A percentile compares a stretch with the other conserved stretches of the same genome.
These are phyloP conservation scores for Symbiodinium natans DNA, from an alignment of 73 alveolate genomes.

Conservation along the genomic window DNA sequence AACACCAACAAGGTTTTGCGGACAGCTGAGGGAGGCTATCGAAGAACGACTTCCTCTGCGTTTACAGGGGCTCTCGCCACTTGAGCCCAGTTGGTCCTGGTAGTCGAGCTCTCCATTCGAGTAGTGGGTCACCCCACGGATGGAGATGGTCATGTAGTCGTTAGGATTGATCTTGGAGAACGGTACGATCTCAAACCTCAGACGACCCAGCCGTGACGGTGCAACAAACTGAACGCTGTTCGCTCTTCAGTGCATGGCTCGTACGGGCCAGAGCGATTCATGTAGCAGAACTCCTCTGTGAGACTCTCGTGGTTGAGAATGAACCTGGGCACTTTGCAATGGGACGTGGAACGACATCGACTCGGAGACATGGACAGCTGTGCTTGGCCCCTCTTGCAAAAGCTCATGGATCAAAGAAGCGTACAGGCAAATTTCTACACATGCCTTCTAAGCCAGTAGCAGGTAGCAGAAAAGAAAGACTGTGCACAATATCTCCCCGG, in stretches of 20 bases:
- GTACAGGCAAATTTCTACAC: background rate
- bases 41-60: too few relatives aligned
- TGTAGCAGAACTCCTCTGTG: constrained; percentile 94
- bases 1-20: too few relatives aligned
- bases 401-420: background rate
- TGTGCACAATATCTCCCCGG: too few relatives aligned
- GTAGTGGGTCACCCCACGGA: constrained; percentile 94
- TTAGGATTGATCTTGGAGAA: constrained; percentile 84
- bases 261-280: constrained; percentile 93
- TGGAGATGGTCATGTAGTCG: constrained; percentile 94
- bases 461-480: too few relatives aligned
- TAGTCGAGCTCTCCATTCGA: constrained; percentile 92
- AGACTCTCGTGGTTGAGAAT: constrained; percentile 92
- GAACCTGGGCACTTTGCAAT: constrained; percentile 31
- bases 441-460: too few relatives aligned
- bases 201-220: background rate
- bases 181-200: constrained; percentile 84
- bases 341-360: too few relatives aligned
- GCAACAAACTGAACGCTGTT: background rate
- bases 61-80: too few relatives aligned
- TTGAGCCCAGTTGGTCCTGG: too few relatives aligned
- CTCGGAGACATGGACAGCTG: too few relatives aligned
- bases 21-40: too few relatives aligned
- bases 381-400: too few relatives aligned
- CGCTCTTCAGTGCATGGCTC: background rate